phyloP scores from a whole-genome alignment of 192 early-diverging fungal species.

The Coemansia furcata region DNA sequence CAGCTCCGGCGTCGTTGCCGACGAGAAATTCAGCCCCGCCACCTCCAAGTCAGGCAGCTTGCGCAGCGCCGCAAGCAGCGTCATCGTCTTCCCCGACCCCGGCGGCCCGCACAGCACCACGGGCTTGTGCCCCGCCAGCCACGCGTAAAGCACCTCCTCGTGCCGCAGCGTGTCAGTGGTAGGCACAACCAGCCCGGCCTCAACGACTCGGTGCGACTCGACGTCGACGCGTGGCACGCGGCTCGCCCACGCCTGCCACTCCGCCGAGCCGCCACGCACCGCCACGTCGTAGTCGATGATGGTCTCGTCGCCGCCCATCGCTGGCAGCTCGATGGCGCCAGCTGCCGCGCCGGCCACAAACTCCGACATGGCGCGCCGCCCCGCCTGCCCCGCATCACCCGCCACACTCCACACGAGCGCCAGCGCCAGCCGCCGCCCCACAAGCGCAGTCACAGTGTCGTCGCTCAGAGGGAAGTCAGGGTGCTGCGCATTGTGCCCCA shows the following conservation, averaged over 20 bases:
- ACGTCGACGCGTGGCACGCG: conserved; percentile 94
- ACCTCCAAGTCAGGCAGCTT: conserved; percentile 95
- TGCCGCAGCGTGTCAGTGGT: conserved; percentile 98
- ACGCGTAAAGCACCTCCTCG: conserved; percentile 93
- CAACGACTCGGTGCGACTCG: conserved; percentile 86
- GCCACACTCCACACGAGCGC: conserved; percentile 94
- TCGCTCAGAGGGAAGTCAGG: conserved; percentile 88
- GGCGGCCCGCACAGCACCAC: conserved; percentile 98
- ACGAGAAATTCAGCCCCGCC: conserved; percentile 97
- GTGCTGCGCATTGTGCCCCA: conserved; percentile 92
- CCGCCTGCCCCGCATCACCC: conserved; percentile 78
- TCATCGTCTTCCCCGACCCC: conserved; percentile 99
- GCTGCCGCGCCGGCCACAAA: conserved; percentile 74
- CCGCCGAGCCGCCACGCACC: conserved; percentile 58
- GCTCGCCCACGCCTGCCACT: conserved; percentile 88
- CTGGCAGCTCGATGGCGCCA: conserved; percentile 52
- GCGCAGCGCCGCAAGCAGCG: conserved; percentile 91
- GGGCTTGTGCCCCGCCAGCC: conserved; percentile 94
- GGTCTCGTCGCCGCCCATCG: conserved; percentile 28
- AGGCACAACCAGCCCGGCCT: conserved; percentile 94
- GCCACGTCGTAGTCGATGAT: conserved; percentile 91
- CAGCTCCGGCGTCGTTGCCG: conserved; percentile 93
- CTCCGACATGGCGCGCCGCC: conserved; percentile 72
- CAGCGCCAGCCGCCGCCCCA: conserved; percentile 78
- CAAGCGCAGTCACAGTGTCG: conserved; percentile 74